Base-by-base conservation (phyloP, 2,329 filamentous ascomycete species). In the Hypoxylon sp. region DNA sequence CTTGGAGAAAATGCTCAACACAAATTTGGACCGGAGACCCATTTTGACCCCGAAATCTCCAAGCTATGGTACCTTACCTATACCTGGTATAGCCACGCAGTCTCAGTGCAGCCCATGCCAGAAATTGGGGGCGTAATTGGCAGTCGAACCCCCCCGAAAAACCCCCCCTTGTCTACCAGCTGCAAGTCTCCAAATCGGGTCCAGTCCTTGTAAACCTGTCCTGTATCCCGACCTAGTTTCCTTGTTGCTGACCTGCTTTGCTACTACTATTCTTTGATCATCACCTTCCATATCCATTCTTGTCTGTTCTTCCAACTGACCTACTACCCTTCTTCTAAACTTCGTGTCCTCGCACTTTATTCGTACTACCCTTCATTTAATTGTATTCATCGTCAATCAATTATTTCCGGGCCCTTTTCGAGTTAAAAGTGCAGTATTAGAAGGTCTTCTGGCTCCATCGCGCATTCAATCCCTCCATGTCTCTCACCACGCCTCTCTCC, bases 261-360 rank as follows among this genome's bases (percentile, higher is more conserved):
- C 39, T 44, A 33, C 29, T 48, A 60, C 53, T 60, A 48, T 39
- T 50, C 46, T 69, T 55, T 66, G 67, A 70, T 70, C 67, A 62
- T 67, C 67, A 65, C 64, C 64, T 70, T 70, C 67, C 64, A 64
- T 67, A 62, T 52, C 63, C 59, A 63, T 64, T 67, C 67, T 67
- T 47, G 63, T 67, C 60, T 57, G 22, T 55, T 54, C 50, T 54
- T 24, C 31, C 29, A 42, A 31, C 48, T 47, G 51, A 59, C 26
- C 24, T 37, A 73, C 72, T 71, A 70, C 71, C 74, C 39, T 65
- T 58, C 57, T 65, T 63, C 59, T 66, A 61, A 53, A 44, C 56
- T 71, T 69, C 63, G 56, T 62, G 33, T 44, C 53, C 59, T 61
- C 35, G 24, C 55, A 66, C 54, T 64, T 70, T 68, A 68, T 69